Base-by-base conservation (phyloP, 148 eudicot genomes). In the Heliamphora exappendiculata region DNA sequence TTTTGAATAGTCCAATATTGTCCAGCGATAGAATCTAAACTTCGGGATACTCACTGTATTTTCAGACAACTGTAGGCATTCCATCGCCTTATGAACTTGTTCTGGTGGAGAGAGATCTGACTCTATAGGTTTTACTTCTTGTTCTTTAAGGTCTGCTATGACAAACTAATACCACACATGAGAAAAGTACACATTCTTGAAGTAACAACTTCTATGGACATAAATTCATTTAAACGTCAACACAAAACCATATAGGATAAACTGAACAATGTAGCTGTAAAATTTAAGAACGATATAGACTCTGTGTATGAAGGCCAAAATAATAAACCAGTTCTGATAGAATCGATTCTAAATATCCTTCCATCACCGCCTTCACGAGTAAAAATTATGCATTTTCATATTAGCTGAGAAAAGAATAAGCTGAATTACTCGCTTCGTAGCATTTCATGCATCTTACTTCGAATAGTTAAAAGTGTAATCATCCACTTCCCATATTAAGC, bases 1-100 rank as follows among this genome's bases (percentile, higher is more conserved):
- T 82, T 73, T 86, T 64, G 97, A 85, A 75, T 91, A 95, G 73
- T 95, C 98, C 83, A 86, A 41, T 76, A 92, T 85, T 47, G 96
- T 92, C 92, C 96, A 85, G 20, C 88, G 86, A 20, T 60, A 79
- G 76, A 95, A 92, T 81, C 82, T 55, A 59, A 74, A 77, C 54
- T 88, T 76, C 67, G 82, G 64, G 81, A 39, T 84, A 26, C 44
- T 51, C 10, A 36, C 60, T 58, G 11, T 76, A 58, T 29, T 77
- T 58, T 73, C 88, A 16, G 81, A 73, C 29, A 78, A 81, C 72
- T 82, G 81, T 57, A 95, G 82, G 78, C 96, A 92, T 59, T 89
- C 86, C 41, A 82, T 75, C 16, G 93, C 98, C 49, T 87, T 82
- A 75, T 91, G 85, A 72, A 91, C 91, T 68, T 82, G 86, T 62